Conservation (phyloP, 2,329 filamentous ascomycete genomes). For the Sporothrix phasma region DNA sequence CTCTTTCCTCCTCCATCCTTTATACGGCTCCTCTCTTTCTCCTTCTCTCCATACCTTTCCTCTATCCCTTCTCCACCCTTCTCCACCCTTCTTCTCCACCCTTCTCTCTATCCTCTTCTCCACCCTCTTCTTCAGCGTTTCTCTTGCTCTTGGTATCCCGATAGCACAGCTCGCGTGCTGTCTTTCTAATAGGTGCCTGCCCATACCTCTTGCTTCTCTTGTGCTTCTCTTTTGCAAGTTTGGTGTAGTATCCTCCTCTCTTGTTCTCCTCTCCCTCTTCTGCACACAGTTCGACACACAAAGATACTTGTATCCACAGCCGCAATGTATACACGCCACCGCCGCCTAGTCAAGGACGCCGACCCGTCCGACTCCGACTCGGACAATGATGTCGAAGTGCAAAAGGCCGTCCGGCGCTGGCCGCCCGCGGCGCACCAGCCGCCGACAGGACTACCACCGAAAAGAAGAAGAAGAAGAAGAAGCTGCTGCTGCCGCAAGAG, state of each 20-base stretch:
- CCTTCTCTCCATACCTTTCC: not conserved
- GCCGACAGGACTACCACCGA: constrained; percentile 23
- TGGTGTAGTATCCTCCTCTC: not conserved
- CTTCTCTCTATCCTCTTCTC: not conserved
- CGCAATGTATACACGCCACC: constrained; percentile 10
- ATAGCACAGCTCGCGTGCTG: not conserved
- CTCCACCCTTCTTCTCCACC: not conserved
- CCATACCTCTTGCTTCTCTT: not conserved
- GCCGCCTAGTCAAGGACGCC: constrained; percentile 1
- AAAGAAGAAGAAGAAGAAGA: constrained; percentile 49
- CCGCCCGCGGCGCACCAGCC: not conserved
- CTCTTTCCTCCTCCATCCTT: not conserved
- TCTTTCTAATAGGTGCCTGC: too few relatives aligned
- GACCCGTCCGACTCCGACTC: constrained; percentile 24
- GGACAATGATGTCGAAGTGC: constrained; percentile 8
- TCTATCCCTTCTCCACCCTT: not conserved
- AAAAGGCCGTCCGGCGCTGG: constrained; percentile 6
- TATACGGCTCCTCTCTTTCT: not conserved
- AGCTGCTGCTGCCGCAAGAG: constrained; percentile 49
- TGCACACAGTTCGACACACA: too few relatives aligned
- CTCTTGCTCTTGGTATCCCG: not conserved
- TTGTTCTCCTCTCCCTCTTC: not conserved
- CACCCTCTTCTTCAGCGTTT: not conserved
- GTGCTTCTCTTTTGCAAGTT: not conserved
- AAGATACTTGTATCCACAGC: not conserved